Evolutionary conservation across 2,329 filamentous ascomycete genomes (phyloP).

Genomic region (Samsoniella hepiali): DNA sequence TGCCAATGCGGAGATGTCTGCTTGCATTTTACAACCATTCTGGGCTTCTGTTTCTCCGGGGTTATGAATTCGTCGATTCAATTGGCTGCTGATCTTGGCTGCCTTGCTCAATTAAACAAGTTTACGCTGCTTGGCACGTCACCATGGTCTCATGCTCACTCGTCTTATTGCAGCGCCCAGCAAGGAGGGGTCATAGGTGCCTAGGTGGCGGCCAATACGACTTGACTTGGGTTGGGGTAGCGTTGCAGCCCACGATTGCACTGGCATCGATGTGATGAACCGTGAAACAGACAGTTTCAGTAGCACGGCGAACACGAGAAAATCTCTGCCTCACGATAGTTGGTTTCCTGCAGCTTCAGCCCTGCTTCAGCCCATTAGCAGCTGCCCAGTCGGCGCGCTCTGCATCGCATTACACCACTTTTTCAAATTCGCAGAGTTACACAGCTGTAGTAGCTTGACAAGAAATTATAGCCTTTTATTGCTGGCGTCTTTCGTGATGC

Average conservation of each 20-base stretch:
- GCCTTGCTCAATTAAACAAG: slow-evolving; percentile 3
- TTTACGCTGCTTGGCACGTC: background rate
- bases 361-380: background rate
- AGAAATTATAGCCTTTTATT: background rate
- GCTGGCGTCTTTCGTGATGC: background rate
- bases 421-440: background rate
- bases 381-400: background rate
- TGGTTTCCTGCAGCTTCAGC: background rate
- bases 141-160: slow-evolving; percentile 1
- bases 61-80: background rate
- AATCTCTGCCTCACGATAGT: background rate
- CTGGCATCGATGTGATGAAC: background rate
- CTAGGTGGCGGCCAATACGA: slow-evolving; percentile 1
- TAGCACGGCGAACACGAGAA: background rate
- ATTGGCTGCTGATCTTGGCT: background rate
- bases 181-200: background rate
- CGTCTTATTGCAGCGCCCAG: background rate
- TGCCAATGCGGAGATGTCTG: background rate
- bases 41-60: background rate
- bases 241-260: background rate
- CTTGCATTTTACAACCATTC: background rate
- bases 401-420: background rate
- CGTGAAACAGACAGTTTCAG: background rate
- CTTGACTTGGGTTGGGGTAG: background rate
- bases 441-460: background rate